These are phyloP conservation scores for Plectosphaerella sp. DNA, from an alignment of 2,329 filamentous ascomycete genomes.

Conservation along the genomic window DNA sequence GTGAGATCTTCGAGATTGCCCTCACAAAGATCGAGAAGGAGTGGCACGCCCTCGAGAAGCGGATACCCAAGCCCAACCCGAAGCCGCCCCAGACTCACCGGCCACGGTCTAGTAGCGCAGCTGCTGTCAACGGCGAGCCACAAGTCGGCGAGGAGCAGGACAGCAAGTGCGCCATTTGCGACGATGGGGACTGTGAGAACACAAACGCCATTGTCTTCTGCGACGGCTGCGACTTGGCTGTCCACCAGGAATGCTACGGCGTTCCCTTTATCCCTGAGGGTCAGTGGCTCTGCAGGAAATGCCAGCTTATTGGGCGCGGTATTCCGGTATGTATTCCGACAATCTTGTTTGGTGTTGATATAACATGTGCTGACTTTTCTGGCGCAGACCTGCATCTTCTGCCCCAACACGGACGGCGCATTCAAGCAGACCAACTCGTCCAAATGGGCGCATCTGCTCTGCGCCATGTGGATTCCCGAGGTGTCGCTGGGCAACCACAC, in stretches of 20 bases:
- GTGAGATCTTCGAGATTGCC: constrained; percentile 93
- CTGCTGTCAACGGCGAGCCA: constrained; percentile 90
- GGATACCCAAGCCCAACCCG: constrained; percentile 94
- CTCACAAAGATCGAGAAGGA: constrained; percentile 99
- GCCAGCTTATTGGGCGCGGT: constrained; percentile 88
- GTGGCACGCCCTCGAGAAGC: constrained; percentile 93
- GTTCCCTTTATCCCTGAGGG: constrained; percentile 98
- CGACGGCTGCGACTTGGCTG: constrained; percentile 93
- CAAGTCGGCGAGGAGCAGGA: constrained; percentile 89
- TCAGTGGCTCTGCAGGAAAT: constrained; percentile 96
- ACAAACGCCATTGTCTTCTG: constrained; percentile 99
- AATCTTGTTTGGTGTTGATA: not conserved
- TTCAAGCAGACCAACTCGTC: constrained; percentile 98
- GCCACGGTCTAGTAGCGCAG: constrained; percentile 87
- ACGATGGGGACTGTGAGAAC: constrained; percentile 99
- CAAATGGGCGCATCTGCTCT: constrained; percentile 95
- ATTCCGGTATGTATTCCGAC: constrained; percentile 59
- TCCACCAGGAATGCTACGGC: constrained; percentile 98
- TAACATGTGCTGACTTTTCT: not conserved
- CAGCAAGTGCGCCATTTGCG: constrained; percentile 95
- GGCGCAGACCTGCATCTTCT: constrained; percentile 85
- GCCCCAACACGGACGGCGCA: constrained; percentile 92
- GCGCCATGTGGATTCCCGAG: constrained; percentile 98
- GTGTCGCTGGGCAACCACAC: constrained; percentile 92
- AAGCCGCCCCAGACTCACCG: constrained; percentile 94